Percentiles rank a stretch among this genome's conserved stretches.
phyloP scores from a whole-genome alignment of 768 basidiomycete species.

The Boletus coccyginus region DNA sequence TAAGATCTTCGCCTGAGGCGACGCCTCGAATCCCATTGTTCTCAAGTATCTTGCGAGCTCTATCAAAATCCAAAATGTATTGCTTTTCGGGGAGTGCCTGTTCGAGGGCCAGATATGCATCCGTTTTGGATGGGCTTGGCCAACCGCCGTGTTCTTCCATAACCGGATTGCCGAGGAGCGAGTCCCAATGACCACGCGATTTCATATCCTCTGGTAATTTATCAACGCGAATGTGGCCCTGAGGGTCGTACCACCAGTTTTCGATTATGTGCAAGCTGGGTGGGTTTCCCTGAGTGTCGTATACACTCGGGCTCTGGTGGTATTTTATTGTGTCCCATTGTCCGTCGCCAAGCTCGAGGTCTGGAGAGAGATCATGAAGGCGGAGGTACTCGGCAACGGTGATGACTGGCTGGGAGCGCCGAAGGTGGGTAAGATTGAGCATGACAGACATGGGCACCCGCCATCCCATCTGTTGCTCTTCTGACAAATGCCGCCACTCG shows the following conservation, averaged over 20 bases:
- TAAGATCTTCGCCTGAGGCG: conserved; percentile 29
- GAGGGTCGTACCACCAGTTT: conserved; percentile 41
- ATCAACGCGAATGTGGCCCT: conserved; percentile 37
- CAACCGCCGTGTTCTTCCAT: conserved; percentile 22
- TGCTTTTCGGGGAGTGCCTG: conserved; percentile 16
- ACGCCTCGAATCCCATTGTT: conserved; percentile 11
- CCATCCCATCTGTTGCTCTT: conserved; percentile 36
- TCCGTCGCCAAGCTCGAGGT: conserved; percentile 37
- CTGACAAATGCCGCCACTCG: conserved; percentile 41
- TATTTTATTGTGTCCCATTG: conserved; percentile 37
- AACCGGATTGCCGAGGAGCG: conserved; percentile 9
- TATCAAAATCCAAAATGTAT: conserved; percentile 20
- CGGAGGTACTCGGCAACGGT: conserved; percentile 43
- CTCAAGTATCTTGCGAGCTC: conserved; percentile 20
- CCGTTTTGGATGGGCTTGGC: conserved; percentile 19
- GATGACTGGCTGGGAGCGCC: conserved; percentile 36
- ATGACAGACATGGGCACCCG: conserved; percentile 36
- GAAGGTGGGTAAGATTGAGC: conserved; percentile 43
- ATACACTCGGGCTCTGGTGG: conserved; percentile 29
- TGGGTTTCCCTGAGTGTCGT: conserved; percentile 17
- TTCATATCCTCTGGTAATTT: conserved; percentile 32
- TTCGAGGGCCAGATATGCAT: conserved; percentile 21
- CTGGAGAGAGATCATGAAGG: conserved; percentile 35
- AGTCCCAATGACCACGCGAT: conserved; percentile 31
- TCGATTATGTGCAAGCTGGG: conserved; percentile 35